phyloP scores from a whole-genome alignment of 2,329 filamentous ascomycete species.

The Verticillium alfalfae region DNA sequence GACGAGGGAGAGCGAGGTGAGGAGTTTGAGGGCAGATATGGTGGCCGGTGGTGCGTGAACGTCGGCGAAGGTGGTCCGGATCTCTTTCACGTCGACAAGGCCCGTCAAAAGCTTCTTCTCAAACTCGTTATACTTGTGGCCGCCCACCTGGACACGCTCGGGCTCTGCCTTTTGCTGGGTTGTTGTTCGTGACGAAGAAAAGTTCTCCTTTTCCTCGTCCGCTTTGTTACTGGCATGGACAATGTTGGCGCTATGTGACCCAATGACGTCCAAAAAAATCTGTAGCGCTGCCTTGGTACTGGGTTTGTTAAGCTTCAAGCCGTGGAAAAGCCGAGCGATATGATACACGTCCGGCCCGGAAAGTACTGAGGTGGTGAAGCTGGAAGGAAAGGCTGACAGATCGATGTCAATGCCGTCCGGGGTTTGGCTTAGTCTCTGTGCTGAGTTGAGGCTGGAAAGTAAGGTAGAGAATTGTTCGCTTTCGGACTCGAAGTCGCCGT shows the following conservation, averaged over 20 bases:
- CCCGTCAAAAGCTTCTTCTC: conserved; percentile 80
- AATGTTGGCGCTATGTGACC: conserved; percentile 9
- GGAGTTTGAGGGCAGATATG: conserved; percentile 78
- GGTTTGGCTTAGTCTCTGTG: neutral
- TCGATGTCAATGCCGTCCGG: neutral
- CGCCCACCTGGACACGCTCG: conserved; percentile 8
- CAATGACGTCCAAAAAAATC: conserved; percentile 12
- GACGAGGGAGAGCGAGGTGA: conserved; percentile 81
- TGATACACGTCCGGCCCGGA: conserved; percentile 32
- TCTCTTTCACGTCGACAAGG: conserved; percentile 74
- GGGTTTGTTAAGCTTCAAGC: neutral
- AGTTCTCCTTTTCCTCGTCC: conserved; percentile 13
- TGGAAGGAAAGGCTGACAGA: conserved; percentile 2
- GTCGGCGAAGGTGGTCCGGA: conserved; percentile 81
- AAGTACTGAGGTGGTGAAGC: conserved; percentile 20
- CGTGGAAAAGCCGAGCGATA: conserved; percentile 21
- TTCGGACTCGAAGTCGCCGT: conserved; percentile 7
- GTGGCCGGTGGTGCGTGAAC: conserved; percentile 80
- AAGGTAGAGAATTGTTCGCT: neutral
- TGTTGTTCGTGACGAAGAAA: conserved; percentile 5
- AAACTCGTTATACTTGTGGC: conserved; percentile 58
- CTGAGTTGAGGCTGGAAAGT: neutral
- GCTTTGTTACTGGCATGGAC: conserved; percentile 1
- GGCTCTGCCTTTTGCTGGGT: conserved; percentile 7
- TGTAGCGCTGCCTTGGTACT: conserved; percentile 3